phyloP scores from a whole-genome alignment of 768 basidiomycete genomes.

The Termitomyces sp. region DNA sequence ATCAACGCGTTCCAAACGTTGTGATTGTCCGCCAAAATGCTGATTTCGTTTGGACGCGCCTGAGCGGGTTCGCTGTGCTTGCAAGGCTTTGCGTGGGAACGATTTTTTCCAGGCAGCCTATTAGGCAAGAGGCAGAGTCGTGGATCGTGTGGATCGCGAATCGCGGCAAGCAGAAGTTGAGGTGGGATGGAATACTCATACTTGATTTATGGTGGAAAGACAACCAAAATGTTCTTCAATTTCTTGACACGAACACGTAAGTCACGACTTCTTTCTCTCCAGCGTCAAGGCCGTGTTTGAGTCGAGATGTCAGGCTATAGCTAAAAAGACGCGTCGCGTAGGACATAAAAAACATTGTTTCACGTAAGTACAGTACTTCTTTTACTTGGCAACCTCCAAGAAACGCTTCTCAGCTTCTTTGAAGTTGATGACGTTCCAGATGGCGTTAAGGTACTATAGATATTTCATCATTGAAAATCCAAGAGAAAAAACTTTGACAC shows the following conservation, averaged over 20 bases:
- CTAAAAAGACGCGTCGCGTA: neutral
- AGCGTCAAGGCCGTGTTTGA: neutral
- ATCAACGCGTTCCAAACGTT: slow-evolving; percentile 9
- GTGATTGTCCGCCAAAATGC: neutral
- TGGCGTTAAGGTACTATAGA: slow-evolving; percentile 82
- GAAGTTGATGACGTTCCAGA: slow-evolving; percentile 97
- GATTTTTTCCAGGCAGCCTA: neutral
- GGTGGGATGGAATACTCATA: neutral
- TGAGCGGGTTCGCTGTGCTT: neutral
- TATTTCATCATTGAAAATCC: neutral
- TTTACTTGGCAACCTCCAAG: slow-evolving; percentile 29
- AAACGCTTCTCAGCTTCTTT: slow-evolving; percentile 77
- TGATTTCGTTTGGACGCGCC: neutral
- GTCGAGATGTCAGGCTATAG: neutral
- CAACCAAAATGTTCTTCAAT: neutral
- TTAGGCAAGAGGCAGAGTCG: neutral
- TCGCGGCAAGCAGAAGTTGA: slow-evolving; percentile 1
- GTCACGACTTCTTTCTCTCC: neutral
- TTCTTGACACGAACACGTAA: slow-evolving; percentile 2
- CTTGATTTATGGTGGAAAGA: neutral
- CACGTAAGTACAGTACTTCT: neutral
- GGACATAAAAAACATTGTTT: neutral
- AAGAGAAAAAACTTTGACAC: slow-evolving; percentile 25
- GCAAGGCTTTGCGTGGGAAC: neutral
- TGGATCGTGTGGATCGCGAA: slow-evolving; percentile 6